Evolutionary conservation across 176 grass and related monocot genomes (phyloP).

Genomic region (Bothriochloa decipiens): DNA sequence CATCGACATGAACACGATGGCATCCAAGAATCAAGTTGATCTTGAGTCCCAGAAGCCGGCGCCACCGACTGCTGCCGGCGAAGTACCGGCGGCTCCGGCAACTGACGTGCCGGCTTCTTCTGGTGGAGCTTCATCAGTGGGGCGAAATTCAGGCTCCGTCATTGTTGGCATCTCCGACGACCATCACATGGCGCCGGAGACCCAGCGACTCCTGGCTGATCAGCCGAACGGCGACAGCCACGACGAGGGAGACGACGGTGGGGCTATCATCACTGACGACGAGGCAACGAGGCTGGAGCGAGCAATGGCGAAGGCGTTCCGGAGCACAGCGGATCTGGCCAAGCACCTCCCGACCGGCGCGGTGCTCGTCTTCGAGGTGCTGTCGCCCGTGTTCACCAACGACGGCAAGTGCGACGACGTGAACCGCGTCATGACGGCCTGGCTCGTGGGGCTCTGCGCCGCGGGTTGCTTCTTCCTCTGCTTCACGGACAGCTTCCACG

Average conservation of each 20-base stretch:
- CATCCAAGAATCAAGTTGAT: constrained; percentile 18
- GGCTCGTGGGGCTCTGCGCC: constrained; percentile 49
- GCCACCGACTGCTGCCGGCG: no score
- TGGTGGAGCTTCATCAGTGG: no score
- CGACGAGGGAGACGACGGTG: background rate
- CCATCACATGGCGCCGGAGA: background rate
- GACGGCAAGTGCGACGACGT: constrained; percentile 27
- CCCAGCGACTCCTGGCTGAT: constrained; percentile 17
- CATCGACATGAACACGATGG: background rate
- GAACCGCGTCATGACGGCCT: constrained; percentile 48
- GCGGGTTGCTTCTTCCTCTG: constrained; percentile 49
- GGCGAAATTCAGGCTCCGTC: background rate
- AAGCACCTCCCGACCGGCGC: constrained; percentile 54
- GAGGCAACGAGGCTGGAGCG: constrained; percentile 28
- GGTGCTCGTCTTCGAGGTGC: constrained; percentile 52
- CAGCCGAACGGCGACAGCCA: background rate
- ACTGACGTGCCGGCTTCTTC: background rate
- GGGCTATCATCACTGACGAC: background rate
- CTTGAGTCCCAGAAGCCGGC: constrained; percentile 16
- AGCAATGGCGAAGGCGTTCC: constrained; percentile 42
- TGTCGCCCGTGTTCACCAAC: constrained; percentile 50
- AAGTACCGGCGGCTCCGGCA: background rate
- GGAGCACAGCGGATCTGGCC: constrained; percentile 45
- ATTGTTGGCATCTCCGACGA: background rate
- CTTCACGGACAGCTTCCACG: constrained; percentile 58